A percentile compares a stretch with the other conserved stretches of the same genome.
These are phyloP conservation scores for Solanum medicagineum DNA, from an alignment of 257 asterid genomes.

Conservation along the genomic window DNA sequence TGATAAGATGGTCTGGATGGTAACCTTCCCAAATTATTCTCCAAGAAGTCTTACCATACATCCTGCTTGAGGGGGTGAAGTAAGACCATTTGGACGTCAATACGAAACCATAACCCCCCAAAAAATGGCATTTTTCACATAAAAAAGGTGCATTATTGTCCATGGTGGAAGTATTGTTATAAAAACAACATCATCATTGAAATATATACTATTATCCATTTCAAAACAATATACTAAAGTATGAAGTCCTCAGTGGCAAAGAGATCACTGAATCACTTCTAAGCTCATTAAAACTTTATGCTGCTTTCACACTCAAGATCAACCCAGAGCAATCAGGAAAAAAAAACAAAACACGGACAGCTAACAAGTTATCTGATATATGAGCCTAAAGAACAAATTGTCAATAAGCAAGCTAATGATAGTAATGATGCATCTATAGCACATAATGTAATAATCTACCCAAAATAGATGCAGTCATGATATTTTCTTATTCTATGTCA, in stretches of 20 bases:
- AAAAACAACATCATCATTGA: not conserved
- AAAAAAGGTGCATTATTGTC: not conserved
- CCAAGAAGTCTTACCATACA: not conserved
- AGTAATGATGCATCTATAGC: not conserved
- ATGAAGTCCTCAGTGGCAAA: not conserved
- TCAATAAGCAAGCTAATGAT: not conserved
- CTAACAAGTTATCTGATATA: not conserved
- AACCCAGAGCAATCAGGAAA: not conserved
- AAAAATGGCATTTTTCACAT: not conserved
- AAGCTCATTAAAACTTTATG: not conserved
- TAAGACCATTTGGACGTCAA: not conserved
- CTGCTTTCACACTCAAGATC: not conserved
- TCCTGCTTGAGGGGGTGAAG: not conserved
- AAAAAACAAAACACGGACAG: not conserved
- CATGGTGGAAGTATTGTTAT: not conserved
- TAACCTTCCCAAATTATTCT: not conserved
- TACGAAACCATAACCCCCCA: not conserved
- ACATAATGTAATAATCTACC: not conserved
- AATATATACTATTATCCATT: not conserved
- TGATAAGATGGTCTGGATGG: not conserved
- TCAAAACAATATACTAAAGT: not conserved
- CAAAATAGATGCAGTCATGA: not conserved
- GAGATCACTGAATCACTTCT: not conserved
- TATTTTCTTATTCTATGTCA: not conserved
- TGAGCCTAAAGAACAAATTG: not conserved